A percentile compares a stretch with the other conserved stretches of the same genome.
Evolutionary conservation across 2,329 filamentous ascomycete species (phyloP).

Genomic region (Fusarium ramigenum): DNA sequence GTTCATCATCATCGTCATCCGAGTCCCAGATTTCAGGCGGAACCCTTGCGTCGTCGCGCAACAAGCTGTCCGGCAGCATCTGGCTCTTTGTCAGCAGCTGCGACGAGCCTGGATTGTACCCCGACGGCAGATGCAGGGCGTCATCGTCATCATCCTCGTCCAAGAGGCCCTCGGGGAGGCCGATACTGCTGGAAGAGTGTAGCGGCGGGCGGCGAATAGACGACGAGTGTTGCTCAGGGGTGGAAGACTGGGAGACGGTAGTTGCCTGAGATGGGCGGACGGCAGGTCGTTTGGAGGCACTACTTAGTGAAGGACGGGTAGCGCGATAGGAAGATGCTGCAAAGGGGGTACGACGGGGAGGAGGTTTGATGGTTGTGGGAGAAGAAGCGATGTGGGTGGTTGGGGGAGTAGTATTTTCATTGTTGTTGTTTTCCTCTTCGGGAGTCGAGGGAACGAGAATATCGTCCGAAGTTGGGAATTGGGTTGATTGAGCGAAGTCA

Average conservation of each 20-base stretch:
- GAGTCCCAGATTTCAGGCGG: slow-evolving; percentile 52
- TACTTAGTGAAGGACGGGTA: slow-evolving; percentile 25
- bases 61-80: slow-evolving; percentile 60
- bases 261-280: slow-evolving; percentile 50
- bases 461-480: slow-evolving; percentile 44
- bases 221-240: slow-evolving; percentile 39
- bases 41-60: slow-evolving; percentile 48
- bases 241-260: slow-evolving; percentile 49
- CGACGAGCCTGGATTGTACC: slow-evolving; percentile 45
- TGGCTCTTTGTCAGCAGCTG: slow-evolving; percentile 63
- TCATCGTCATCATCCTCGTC: slow-evolving; percentile 43
- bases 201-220: slow-evolving; percentile 21
- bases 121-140: slow-evolving; percentile 23
- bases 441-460: slow-evolving; percentile 50
- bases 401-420: slow-evolving; percentile 17
- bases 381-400: slow-evolving; percentile 22
- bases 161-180: slow-evolving; percentile 30
- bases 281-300: slow-evolving; percentile 8
- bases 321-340: slow-evolving; percentile 29
- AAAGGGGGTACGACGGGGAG: slow-evolving; percentile 26
- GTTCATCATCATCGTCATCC: slow-evolving; percentile 44
- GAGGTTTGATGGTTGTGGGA: slow-evolving; percentile 25
- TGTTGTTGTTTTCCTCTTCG: slow-evolving; percentile 22
- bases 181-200: slow-evolving; percentile 40
- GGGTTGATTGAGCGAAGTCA: slow-evolving; percentile 55